phyloP scores from a whole-genome alignment of 331 rosid species.

The Acacia pycnantha region DNA sequence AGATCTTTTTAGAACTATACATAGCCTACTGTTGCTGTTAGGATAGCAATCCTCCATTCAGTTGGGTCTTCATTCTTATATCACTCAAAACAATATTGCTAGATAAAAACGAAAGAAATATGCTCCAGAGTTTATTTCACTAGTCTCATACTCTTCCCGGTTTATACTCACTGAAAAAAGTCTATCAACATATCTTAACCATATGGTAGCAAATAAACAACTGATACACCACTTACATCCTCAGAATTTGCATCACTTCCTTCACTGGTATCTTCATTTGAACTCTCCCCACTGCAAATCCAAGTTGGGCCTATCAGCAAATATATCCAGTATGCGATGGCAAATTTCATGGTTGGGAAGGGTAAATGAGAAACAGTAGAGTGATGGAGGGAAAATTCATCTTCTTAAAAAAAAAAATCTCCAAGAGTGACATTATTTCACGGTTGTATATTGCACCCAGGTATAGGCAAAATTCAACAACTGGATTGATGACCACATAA shows the following conservation, averaged over 20 bases:
- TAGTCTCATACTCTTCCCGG: background rate
- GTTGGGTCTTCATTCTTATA: background rate
- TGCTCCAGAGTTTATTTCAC: background rate
- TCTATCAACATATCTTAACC: conserved; percentile 8
- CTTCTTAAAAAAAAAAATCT: background rate
- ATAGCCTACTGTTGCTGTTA: background rate
- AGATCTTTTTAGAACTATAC: background rate
- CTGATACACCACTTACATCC: conserved; percentile 62
- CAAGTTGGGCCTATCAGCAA: conserved; percentile 41
- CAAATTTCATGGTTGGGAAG: background rate
- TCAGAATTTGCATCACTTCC: conserved; percentile 92
- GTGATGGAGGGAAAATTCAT: background rate
- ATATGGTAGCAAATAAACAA: conserved; percentile 9
- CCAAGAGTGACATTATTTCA: background rate
- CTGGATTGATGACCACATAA: conserved; percentile 27
- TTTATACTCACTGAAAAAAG: conserved; percentile 3
- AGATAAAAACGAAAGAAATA: background rate
- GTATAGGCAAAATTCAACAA: conserved; percentile 8
- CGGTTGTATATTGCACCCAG: background rate
- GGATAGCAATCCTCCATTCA: background rate
- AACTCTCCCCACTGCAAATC: conserved; percentile 90
- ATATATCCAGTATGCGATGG: conserved; percentile 26
- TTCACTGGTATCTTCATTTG: conserved; percentile 86
- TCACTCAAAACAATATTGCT: conserved; percentile 4
- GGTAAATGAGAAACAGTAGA: background rate